phyloP scores from a whole-genome alignment of 2,329 filamentous ascomycete species.

The Pyrenophora tritici-repentis region DNA sequence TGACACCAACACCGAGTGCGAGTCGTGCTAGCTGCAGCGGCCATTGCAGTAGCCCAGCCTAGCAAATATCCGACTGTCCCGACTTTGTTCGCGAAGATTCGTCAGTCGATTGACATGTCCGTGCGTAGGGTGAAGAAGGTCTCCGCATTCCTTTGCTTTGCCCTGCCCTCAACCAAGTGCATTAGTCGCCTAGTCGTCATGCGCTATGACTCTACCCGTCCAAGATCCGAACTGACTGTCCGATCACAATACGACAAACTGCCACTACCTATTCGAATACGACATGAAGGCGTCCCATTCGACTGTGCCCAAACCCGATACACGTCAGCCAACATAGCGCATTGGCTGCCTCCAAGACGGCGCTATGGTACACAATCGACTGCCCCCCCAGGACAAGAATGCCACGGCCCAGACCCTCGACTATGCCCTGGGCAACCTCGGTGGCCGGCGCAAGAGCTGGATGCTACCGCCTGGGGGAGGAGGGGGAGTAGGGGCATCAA shows the following conservation, averaged over 20 bases:
- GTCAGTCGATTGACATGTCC: too few relatives aligned
- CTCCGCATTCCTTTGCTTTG: neutral
- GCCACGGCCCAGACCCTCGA: conserved; percentile 31
- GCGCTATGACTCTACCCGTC: neutral
- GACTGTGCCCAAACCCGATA: too few relatives aligned
- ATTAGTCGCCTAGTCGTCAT: neutral
- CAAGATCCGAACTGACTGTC: neutral
- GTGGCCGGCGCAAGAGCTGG: conserved; percentile 40
- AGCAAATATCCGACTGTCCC: too few relatives aligned
- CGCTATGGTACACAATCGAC: conserved; percentile 17
- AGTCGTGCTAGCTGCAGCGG: too few relatives aligned
- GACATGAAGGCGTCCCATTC: too few relatives aligned
- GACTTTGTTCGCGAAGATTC: too few relatives aligned
- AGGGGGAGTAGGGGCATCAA: too few relatives aligned
- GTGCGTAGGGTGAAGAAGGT: too few relatives aligned
- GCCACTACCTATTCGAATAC: neutral
- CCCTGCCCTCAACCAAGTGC: neutral
- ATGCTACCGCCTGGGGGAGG: conserved; percentile 21
- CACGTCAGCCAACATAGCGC: too few relatives aligned
- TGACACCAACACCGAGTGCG: too few relatives aligned
- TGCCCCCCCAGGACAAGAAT: conserved; percentile 11
- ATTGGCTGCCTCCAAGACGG: too few relatives aligned
- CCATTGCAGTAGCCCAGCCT: too few relatives aligned
- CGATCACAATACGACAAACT: neutral
- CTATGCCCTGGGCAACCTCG: conserved; percentile 37